Evolutionary conservation across 1,284 basidiomycete species (phyloP).

Genomic region (Rhodotorula sp.): DNA sequence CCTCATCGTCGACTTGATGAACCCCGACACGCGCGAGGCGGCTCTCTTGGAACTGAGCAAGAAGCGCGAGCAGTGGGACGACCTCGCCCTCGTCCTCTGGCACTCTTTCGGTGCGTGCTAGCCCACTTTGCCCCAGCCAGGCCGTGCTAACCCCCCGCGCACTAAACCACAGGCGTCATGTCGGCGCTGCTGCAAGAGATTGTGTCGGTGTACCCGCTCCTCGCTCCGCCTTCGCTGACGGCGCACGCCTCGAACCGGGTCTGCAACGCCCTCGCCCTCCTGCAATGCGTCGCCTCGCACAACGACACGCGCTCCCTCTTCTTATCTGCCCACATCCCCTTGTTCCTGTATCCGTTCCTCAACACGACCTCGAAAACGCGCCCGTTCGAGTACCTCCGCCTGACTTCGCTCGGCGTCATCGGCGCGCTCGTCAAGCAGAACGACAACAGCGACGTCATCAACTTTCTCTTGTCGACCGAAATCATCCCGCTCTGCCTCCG

Average conservation of each 20-base stretch:
- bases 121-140: neutral
- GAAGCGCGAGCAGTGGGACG: slow-evolving; percentile 98
- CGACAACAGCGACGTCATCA: slow-evolving; percentile 98
- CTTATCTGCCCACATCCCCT: slow-evolving; percentile 90
- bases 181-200: slow-evolving; percentile 97
- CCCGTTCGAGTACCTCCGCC: slow-evolving; percentile 96
- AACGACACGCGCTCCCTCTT: slow-evolving; percentile 89
- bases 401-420: slow-evolving; percentile 97
- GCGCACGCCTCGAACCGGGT: slow-evolving; percentile 99
- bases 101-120: slow-evolving; percentile 84
- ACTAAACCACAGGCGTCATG: slow-evolving; percentile 81
- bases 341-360: slow-evolving; percentile 98
- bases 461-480: slow-evolving; percentile 97
- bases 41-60: slow-evolving; percentile 95
- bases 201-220: slow-evolving; percentile 93
- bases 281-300: slow-evolving; percentile 97
- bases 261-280: slow-evolving; percentile 94
- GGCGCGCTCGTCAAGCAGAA: slow-evolving; percentile 99
- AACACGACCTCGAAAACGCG: slow-evolving; percentile 99
- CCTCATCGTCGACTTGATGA: slow-evolving; percentile 77
- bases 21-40: slow-evolving; percentile 73
- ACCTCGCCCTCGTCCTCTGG: slow-evolving; percentile 96
- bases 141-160: neutral
- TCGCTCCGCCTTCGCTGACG: slow-evolving; percentile 92
- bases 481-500: slow-evolving; percentile 98